These are phyloP conservation scores for Nicotiana paniculata DNA, from an alignment of 257 asterid genomes.

Conservation along the genomic window DNA sequence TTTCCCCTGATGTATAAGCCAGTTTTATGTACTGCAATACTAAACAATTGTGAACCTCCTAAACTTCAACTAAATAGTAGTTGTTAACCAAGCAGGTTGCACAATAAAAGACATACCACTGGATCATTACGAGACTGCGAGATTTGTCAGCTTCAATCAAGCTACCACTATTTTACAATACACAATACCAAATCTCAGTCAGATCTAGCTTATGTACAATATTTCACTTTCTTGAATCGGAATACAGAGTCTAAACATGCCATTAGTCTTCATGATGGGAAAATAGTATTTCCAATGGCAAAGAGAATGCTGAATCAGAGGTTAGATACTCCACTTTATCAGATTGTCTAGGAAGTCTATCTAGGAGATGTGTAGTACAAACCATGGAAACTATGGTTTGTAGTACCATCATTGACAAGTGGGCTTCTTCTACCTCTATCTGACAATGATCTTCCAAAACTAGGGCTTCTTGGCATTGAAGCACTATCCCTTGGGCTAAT, in stretches of 20 bases:
- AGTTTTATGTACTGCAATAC: too few species aligned
- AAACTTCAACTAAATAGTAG: not conserved
- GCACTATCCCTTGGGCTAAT: conserved; percentile 33
- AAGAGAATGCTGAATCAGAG: conserved; percentile 2
- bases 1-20: too few species aligned
- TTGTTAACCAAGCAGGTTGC: not conserved
- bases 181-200: not conserved
- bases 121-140: not conserved
- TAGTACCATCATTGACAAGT: conserved; percentile 26
- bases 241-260: not conserved
- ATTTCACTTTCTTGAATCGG: not conserved
- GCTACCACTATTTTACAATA: not conserved
- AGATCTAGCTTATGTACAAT: conserved; percentile 8
- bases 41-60: not conserved
- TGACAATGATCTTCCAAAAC: conserved; percentile 47
- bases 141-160: not conserved
- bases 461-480: conserved; percentile 43
- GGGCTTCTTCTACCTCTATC: conserved; percentile 62
- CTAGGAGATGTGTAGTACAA: conserved; percentile 31
- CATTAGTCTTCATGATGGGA: not conserved
- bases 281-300: not conserved
- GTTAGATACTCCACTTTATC: not conserved
- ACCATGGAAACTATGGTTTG: conserved; percentile 20
- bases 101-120: not conserved
- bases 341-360: conserved; percentile 15